phyloP scores from a whole-genome alignment of 2,329 filamentous ascomycete species.

The Colletotrichum costaricense region DNA sequence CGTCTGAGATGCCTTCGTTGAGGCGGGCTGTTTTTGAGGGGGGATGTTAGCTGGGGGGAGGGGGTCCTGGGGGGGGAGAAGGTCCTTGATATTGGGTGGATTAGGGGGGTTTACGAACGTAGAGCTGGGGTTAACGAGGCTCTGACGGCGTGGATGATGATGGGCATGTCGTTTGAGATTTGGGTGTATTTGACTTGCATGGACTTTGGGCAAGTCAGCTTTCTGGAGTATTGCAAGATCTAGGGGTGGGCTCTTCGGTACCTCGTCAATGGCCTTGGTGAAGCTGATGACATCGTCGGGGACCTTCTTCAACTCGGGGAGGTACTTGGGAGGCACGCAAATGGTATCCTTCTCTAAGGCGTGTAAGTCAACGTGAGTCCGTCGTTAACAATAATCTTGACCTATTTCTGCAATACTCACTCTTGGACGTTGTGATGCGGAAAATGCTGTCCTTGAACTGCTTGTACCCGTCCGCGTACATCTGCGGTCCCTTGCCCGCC shows the following conservation, averaged over 20 bases:
- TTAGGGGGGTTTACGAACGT: conserved; percentile 32
- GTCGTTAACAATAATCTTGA: no score
- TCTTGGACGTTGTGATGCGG: conserved; percentile 41
- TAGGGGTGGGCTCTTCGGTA: background rate
- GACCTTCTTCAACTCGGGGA: conserved; percentile 45
- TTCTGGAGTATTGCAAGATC: background rate
- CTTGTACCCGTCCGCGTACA: conserved; percentile 26
- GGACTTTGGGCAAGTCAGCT: conserved; percentile 32
- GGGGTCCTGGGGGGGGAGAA: background rate
- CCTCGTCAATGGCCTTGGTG: conserved; percentile 40
- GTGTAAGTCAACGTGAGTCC: background rate
- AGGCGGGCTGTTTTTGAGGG: conserved; percentile 42
- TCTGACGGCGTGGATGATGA: conserved; percentile 46
- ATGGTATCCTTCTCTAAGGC: conserved; percentile 39
- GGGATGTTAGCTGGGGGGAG: background rate
- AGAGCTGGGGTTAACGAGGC: conserved; percentile 47
- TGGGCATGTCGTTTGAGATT: conserved; percentile 38
- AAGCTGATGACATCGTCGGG: conserved; percentile 46
- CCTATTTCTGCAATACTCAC: conserved; percentile 22
- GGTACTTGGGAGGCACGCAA: conserved; percentile 44
- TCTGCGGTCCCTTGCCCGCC: background rate
- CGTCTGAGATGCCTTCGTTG: conserved; percentile 46
- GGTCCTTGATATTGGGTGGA: no score
- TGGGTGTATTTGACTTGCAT: conserved; percentile 49
- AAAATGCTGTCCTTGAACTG: conserved; percentile 47